These are phyloP conservation scores for Pyrus betulifolia DNA, from an alignment of 306 rosid genomes.

Conservation along the genomic window DNA sequence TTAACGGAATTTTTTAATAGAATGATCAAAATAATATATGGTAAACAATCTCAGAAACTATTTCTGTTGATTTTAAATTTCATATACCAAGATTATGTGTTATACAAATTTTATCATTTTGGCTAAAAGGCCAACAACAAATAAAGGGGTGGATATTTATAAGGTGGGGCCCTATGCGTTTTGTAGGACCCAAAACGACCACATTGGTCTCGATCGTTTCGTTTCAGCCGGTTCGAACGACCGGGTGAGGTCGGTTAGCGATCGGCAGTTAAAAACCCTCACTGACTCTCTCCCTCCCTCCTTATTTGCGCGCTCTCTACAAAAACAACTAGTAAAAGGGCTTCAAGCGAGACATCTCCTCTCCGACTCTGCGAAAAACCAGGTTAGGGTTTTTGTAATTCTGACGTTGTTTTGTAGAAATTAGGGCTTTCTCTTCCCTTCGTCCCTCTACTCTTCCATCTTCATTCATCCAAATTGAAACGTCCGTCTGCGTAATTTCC, in stretches of 20 bases:
- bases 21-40: too few relatives aligned
- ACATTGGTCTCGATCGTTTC: background rate
- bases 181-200: background rate
- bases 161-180: background rate
- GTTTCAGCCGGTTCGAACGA: background rate
- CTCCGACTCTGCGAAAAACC: background rate
- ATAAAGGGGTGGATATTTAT: too few relatives aligned
- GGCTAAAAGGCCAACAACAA: too few relatives aligned
- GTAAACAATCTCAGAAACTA: too few relatives aligned
- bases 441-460: background rate
- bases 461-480: background rate
- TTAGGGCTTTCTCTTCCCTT: background rate
- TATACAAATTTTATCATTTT: too few relatives aligned
- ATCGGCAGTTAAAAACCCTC: slow-evolving; percentile 12
- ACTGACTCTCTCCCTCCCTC: background rate
- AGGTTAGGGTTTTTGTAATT: slow-evolving; percentile 9
- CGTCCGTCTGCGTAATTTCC: background rate
- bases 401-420: background rate
- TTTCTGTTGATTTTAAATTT: too few relatives aligned
- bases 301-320: background rate
- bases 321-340: background rate
- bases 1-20: too few relatives aligned
- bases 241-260: slow-evolving; percentile 15
- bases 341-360: background rate
- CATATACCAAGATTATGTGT: too few relatives aligned